phyloP scores from a whole-genome alignment of 1,284 basidiomycete species.

The Tausonia pullulans region DNA sequence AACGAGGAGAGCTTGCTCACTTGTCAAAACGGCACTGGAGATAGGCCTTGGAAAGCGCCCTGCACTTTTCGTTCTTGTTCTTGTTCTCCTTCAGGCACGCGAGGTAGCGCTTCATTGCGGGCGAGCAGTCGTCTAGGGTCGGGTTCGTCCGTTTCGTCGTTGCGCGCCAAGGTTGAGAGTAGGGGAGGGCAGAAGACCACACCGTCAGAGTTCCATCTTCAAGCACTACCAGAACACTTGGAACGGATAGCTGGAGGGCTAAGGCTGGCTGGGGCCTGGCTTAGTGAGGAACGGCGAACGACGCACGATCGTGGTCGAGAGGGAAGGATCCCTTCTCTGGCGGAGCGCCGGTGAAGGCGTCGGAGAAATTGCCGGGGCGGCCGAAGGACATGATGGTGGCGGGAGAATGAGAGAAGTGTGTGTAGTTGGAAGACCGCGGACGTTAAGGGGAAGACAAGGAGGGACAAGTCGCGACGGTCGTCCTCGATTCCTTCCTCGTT shows the following conservation, averaged over 20 bases:
- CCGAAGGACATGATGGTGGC: conserved; percentile 9
- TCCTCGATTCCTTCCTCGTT: no score
- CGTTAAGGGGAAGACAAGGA: no score
- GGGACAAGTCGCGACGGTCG: no score
- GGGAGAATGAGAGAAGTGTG: background rate
- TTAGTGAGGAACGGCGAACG: background rate
- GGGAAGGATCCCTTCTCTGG: conserved; percentile 17
- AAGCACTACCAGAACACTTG: background rate
- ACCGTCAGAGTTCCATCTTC: background rate
- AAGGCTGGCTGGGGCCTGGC: background rate
- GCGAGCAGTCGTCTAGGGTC: conserved; percentile 14
- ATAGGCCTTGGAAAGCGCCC: conserved; percentile 8
- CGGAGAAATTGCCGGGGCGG: conserved; percentile 12
- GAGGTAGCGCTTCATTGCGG: conserved; percentile 14
- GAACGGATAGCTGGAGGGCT: background rate
- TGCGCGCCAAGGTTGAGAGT: background rate
- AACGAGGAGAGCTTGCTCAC: conserved; percentile 1
- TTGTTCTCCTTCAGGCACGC: conserved; percentile 11
- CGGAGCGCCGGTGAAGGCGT: conserved; percentile 13
- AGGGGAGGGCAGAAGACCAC: background rate
- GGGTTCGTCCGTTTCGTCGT: no score
- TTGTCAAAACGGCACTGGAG: conserved; percentile 17
- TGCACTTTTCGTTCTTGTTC: conserved; percentile 15
- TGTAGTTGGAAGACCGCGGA: no score
- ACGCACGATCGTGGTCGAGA: conserved; percentile 16